These are phyloP conservation scores for Hymenoscyphus infarciens DNA, from an alignment of 2,329 filamentous ascomycete species.

Conservation along the genomic window DNA sequence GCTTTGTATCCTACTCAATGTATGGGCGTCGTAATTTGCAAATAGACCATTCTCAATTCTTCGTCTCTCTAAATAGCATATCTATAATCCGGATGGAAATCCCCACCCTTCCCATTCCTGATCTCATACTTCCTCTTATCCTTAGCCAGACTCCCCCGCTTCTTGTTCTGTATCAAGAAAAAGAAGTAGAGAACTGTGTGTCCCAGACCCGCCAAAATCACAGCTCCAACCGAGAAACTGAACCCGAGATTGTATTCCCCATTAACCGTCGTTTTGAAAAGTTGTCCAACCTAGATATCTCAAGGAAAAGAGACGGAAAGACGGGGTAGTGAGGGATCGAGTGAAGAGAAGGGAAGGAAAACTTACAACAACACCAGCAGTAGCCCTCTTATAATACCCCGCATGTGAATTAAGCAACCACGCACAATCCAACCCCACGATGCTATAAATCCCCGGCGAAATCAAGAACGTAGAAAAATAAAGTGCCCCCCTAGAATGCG, in stretches of 20 bases:
- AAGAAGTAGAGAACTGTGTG: slow-evolving; percentile 24
- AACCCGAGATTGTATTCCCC: slow-evolving; percentile 29
- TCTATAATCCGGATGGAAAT: slow-evolving; percentile 29
- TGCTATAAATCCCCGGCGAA: neutral
- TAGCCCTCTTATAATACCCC: slow-evolving; percentile 1
- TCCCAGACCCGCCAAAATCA: slow-evolving; percentile 23
- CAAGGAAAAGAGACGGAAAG: neutral
- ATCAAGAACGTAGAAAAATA: neutral
- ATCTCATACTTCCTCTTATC: slow-evolving; percentile 27
- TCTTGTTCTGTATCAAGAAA: slow-evolving; percentile 24
- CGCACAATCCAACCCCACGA: neutral
- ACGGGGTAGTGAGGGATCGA: neutral
- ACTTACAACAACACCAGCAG: neutral
- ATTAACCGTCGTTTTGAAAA: slow-evolving; percentile 17
- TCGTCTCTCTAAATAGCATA: slow-evolving; percentile 13
- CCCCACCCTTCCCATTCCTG: slow-evolving; percentile 23
- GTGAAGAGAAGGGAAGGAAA: neutral
- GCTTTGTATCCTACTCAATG: too few species aligned
- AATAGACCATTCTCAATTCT: too few species aligned
- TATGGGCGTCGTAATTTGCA: too few species aligned
- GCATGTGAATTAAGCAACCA: slow-evolving; percentile 1
- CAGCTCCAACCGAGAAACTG: slow-evolving; percentile 26
- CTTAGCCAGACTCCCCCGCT: slow-evolving; percentile 21
- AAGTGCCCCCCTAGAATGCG: neutral
- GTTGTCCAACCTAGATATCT: slow-evolving; percentile 10